Conservation (phyloP, 2,329 filamentous ascomycete species). For the Drechmeria coniospora region DNA sequence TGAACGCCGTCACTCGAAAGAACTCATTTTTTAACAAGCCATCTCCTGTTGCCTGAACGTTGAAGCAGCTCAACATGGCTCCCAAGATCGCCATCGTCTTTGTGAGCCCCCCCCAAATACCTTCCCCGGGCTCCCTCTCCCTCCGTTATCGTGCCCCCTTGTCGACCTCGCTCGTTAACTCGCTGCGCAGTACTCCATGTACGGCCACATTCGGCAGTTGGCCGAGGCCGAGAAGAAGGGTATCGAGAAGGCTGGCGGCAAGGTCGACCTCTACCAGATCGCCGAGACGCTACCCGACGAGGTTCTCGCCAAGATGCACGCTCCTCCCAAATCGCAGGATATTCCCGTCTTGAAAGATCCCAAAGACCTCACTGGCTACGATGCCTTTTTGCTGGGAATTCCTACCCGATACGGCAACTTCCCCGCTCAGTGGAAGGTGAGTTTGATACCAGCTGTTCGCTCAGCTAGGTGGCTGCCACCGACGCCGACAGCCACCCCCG, state of each 20-base stretch:
- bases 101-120: constrained; percentile 42
- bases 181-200: constrained; percentile 64
- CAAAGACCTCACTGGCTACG: constrained; percentile 53
- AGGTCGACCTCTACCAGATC: constrained; percentile 73
- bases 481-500: too few relatives aligned
- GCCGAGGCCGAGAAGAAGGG: constrained; percentile 85
- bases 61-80: constrained; percentile 46
- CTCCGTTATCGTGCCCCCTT: neutral
- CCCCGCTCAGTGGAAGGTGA: constrained; percentile 78
- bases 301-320: constrained; percentile 81
- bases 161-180: neutral
- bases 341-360: constrained; percentile 48
- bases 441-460: constrained; percentile 3
- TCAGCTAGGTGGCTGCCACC: too few relatives aligned
- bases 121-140: too few relatives aligned
- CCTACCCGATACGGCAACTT: constrained; percentile 96
- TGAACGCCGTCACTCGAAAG: too few relatives aligned
- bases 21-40: too few relatives aligned
- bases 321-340: constrained; percentile 55
- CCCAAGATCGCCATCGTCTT: constrained; percentile 86
- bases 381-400: constrained; percentile 84
- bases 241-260: constrained; percentile 73
- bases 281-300: constrained; percentile 75
- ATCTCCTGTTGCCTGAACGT: too few relatives aligned
- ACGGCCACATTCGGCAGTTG: constrained; percentile 73